Conservation (phyloP, 495 filamentous ascomycete species). For the Podospora pseudocomata region DNA sequence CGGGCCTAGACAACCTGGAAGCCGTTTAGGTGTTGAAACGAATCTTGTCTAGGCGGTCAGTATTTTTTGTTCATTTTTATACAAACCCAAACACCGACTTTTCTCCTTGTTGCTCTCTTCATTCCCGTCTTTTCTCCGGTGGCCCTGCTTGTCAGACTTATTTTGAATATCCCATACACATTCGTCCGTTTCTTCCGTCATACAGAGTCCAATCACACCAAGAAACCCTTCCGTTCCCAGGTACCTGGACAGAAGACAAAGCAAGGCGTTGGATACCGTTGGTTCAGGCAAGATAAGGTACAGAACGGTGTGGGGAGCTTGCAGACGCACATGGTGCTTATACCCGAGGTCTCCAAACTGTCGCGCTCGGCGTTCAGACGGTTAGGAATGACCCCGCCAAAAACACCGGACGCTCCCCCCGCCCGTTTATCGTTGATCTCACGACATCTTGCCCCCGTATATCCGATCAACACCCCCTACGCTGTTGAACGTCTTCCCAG, state of each 20-base stretch:
- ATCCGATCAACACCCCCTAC: conserved; percentile 52
- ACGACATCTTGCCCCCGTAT: conserved; percentile 62
- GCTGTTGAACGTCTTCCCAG: conserved; percentile 50
- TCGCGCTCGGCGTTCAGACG: conserved; percentile 29
- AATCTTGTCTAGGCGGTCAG: not conserved
- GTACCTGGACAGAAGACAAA: conserved; percentile 5
- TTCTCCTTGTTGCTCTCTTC: not conserved
- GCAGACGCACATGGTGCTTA: conserved; percentile 19
- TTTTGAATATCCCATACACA: not conserved
- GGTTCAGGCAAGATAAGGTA: not conserved
- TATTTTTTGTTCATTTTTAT: not conserved
- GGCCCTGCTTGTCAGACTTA: not conserved
- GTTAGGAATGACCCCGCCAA: conserved; percentile 42
- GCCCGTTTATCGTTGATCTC: conserved; percentile 75
- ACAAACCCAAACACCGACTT: conserved; percentile 1
- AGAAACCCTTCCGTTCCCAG: not conserved
- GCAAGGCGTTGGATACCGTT: not conserved
- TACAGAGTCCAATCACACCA: not conserved
- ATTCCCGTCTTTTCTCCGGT: not conserved
- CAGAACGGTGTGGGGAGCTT: conserved; percentile 17
- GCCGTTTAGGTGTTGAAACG: not conserved
- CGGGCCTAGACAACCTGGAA: not conserved
- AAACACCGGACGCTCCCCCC: conserved; percentile 55
- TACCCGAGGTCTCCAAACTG: conserved; percentile 32
- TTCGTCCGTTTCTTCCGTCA: not conserved